Evolutionary conservation across 768 basidiomycete genomes (phyloP).

Genomic region (Lactifluus volemus): DNA sequence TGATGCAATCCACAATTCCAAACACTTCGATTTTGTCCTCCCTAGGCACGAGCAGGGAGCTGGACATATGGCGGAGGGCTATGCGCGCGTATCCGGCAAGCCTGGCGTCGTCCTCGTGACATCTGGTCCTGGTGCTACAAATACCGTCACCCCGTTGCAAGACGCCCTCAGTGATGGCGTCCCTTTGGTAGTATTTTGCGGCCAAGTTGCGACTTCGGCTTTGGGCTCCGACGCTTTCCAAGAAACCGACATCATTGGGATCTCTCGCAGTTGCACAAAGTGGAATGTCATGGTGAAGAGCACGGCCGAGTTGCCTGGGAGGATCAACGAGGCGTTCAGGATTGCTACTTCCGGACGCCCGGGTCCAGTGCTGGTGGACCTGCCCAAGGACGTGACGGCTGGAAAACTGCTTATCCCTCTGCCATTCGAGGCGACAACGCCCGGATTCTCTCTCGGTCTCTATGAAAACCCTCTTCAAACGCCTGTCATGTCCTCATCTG

Average conservation of each 20-base stretch:
- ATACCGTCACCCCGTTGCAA: constrained; percentile 96
- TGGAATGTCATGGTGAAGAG: constrained; percentile 99
- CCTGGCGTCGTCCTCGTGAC: constrained; percentile 98
- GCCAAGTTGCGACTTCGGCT: constrained; percentile 97
- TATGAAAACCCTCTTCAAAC: constrained; percentile 59
- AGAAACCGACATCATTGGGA: constrained; percentile 95
- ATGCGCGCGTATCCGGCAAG: constrained; percentile 94
- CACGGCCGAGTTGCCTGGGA: constrained; percentile 83
- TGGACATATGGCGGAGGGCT: constrained; percentile 98
- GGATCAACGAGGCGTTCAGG: constrained; percentile 99
- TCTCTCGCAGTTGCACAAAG: constrained; percentile 94
- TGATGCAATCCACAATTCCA: constrained; percentile 95
- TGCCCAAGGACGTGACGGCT: constrained; percentile 99
- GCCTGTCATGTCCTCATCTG: constrained; percentile 33
- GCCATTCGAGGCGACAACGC: constrained; percentile 79
- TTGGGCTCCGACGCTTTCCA: constrained; percentile 99
- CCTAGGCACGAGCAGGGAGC: constrained; percentile 98
- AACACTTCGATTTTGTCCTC: constrained; percentile 90
- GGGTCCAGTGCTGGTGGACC: constrained; percentile 94
- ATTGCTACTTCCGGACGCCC: constrained; percentile 96
- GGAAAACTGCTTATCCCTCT: constrained; percentile 79
- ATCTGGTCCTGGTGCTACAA: constrained; percentile 95
- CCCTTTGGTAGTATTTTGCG: constrained; percentile 90
- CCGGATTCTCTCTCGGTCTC: constrained; percentile 63
- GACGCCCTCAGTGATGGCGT: constrained; percentile 93